phyloP scores from a whole-genome alignment of 805 yeast genomes.

The Candida anglica region DNA sequence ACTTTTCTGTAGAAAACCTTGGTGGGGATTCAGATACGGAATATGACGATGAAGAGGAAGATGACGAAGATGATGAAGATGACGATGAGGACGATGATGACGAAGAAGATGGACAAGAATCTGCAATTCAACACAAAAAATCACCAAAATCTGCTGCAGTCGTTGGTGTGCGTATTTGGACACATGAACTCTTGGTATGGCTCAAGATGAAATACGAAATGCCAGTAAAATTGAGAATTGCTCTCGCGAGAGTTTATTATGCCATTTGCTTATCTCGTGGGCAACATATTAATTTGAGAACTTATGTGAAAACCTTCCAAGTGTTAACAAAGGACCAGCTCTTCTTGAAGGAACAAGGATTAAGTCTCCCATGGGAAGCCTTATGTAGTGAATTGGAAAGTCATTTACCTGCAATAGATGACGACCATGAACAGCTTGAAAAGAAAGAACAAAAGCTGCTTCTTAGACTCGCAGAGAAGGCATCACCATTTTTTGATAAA shows the following conservation, averaged over 20 bases:
- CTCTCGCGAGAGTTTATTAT: slow-evolving; percentile 66
- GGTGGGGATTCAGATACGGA: slow-evolving; percentile 14
- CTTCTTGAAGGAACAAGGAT: slow-evolving; percentile 36
- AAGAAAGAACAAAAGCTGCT: slow-evolving; percentile 46
- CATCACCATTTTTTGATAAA: slow-evolving; percentile 52
- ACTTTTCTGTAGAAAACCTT: slow-evolving; percentile 14
- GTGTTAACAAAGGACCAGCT: slow-evolving; percentile 48
- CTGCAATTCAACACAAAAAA: slow-evolving; percentile 53
- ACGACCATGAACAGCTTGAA: slow-evolving; percentile 45
- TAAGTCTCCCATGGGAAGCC: slow-evolving; percentile 49
- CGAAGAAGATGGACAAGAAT: slow-evolving; percentile 27
- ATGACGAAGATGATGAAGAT: slow-evolving; percentile 39
- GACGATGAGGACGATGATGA: slow-evolving; percentile 33
- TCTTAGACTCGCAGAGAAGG: slow-evolving; percentile 48
- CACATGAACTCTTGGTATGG: slow-evolving; percentile 78
- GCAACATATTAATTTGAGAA: slow-evolving; percentile 55
- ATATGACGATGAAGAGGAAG: slow-evolving; percentile 35
- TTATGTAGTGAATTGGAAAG: slow-evolving; percentile 32
- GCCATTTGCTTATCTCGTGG: slow-evolving; percentile 70
- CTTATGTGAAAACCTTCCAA: slow-evolving; percentile 61
- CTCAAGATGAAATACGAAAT: slow-evolving; percentile 73
- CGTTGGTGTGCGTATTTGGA: slow-evolving; percentile 77
- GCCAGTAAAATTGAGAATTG: slow-evolving; percentile 61
- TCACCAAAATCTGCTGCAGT: slow-evolving; percentile 69
- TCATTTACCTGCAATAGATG: slow-evolving; percentile 30